phyloP scores from a whole-genome alignment of 768 basidiomycete species.

The Amanita phalloides region DNA sequence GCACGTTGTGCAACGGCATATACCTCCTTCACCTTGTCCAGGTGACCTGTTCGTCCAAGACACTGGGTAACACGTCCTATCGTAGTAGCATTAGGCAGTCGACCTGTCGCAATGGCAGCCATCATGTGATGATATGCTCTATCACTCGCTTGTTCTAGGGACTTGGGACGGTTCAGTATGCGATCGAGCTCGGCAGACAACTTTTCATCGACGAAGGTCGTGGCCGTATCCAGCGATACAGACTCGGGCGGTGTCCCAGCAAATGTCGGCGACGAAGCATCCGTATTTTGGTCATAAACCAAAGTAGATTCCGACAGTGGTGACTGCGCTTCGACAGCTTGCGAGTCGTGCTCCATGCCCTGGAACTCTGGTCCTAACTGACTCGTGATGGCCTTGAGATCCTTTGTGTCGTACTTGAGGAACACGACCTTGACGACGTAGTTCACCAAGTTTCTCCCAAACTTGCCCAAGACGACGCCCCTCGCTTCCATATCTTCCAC shows the following conservation, averaged over 20 bases:
- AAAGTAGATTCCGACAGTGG: background rate
- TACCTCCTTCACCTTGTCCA: constrained; percentile 49
- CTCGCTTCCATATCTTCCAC: constrained; percentile 27
- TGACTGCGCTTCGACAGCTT: background rate
- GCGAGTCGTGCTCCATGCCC: too few relatives aligned
- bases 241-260: background rate
- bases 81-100: constrained; percentile 39
- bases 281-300: background rate
- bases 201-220: background rate
- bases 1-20: constrained; percentile 63
- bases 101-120: constrained; percentile 27
- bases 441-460: constrained; percentile 16
- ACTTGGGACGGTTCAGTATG: background rate
- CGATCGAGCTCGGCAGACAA: background rate
- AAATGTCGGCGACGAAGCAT: background rate
- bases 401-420: background rate
- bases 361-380: constrained; percentile 5
- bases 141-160: constrained; percentile 16
- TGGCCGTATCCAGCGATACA: background rate
- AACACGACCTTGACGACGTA: constrained; percentile 13
- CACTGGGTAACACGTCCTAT: constrained; percentile 56
- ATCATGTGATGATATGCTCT: constrained; percentile 42
- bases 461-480: constrained; percentile 18
- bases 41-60: constrained; percentile 52
- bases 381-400: background rate